Conservation (phyloP, 169 alveolate genomes). For the Plasmodium inui region DNA sequence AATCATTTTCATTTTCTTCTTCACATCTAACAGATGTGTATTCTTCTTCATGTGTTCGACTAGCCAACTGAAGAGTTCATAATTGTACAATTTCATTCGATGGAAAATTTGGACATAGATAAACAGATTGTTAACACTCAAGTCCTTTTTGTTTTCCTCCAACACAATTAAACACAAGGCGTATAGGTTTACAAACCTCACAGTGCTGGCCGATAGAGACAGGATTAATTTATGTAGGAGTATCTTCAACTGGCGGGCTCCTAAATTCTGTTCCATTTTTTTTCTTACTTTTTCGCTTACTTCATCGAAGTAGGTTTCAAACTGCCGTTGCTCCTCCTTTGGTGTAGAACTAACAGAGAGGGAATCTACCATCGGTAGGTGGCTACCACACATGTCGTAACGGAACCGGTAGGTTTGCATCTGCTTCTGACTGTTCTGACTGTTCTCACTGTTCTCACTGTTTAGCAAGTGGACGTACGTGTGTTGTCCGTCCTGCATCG, state of each 20-base stretch:
- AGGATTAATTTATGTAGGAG: slow-evolving; percentile 39
- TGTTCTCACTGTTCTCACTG: not conserved
- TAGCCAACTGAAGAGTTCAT: slow-evolving; percentile 10
- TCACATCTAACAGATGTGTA: slow-evolving; percentile 11
- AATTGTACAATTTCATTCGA: slow-evolving; percentile 13
- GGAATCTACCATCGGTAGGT: not conserved
- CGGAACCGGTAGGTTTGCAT: not conserved
- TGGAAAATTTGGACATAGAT: slow-evolving; percentile 18
- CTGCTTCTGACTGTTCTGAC: not conserved
- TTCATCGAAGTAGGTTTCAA: slow-evolving; percentile 4
- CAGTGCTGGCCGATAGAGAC: not conserved
- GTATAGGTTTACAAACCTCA: slow-evolving; percentile 18
- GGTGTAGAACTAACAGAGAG: not conserved
- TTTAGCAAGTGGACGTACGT: not conserved
- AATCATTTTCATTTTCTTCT: slow-evolving; percentile 31
- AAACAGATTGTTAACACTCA: slow-evolving; percentile 31
- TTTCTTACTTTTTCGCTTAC: slow-evolving; percentile 17
- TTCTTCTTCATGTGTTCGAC: slow-evolving; percentile 16
- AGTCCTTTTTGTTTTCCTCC: not conserved
- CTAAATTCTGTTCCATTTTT: slow-evolving; percentile 33
- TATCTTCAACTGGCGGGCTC: slow-evolving; percentile 5
- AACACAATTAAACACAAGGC: slow-evolving; percentile 4
- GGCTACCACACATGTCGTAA: not conserved
- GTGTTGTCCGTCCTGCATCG: not conserved
- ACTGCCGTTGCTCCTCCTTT: not conserved